phyloP scores from a whole-genome alignment of 2,329 filamentous ascomycete species.

The Tympanopsis confertula region DNA sequence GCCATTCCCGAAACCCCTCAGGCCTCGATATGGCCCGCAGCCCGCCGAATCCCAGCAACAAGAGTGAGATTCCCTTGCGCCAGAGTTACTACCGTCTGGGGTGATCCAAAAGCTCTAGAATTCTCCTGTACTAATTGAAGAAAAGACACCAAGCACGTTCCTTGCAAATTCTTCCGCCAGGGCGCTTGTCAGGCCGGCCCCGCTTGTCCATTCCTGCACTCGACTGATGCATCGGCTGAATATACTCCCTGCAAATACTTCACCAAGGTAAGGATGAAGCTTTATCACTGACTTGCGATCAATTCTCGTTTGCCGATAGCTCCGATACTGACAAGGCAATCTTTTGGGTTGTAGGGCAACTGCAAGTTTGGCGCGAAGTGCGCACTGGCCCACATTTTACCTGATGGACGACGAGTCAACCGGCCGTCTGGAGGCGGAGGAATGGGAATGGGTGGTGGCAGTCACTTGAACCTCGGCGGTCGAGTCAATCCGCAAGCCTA shows the following conservation, averaged over 20 bases:
- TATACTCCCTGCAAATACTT: slow-evolving; percentile 63
- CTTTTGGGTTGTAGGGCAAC: slow-evolving; percentile 37
- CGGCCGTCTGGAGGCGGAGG: slow-evolving; percentile 31
- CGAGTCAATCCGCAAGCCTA: slow-evolving; percentile 43
- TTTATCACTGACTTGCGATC: neutral
- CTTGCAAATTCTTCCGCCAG: slow-evolving; percentile 63
- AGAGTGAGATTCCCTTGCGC: slow-evolving; percentile 11
- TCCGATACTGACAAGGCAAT: slow-evolving; percentile 2
- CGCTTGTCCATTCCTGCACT: slow-evolving; percentile 60
- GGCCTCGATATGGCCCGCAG: slow-evolving; percentile 30
- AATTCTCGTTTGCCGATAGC: neutral
- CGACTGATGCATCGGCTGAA: slow-evolving; percentile 49
- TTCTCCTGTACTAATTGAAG: too few species aligned
- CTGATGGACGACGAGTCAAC: slow-evolving; percentile 55
- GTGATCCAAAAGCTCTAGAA: slow-evolving; percentile 5
- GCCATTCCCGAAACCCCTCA: slow-evolving; percentile 25
- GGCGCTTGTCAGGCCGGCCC: slow-evolving; percentile 59
- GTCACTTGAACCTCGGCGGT: slow-evolving; percentile 37
- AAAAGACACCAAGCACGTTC: slow-evolving; percentile 61
- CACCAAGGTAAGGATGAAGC: slow-evolving; percentile 38
- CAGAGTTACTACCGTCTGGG: neutral
- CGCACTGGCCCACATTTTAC: slow-evolving; percentile 56
- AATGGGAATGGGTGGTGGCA: slow-evolving; percentile 20
- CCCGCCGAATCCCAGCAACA: slow-evolving; percentile 28
- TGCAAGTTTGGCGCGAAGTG: slow-evolving; percentile 65